Percentiles rank a stretch among this genome's conserved stretches.
These are phyloP conservation scores for Ophiostoma triangulosporum DNA, from an alignment of 2,329 filamentous ascomycete genomes.

Conservation along the genomic window DNA sequence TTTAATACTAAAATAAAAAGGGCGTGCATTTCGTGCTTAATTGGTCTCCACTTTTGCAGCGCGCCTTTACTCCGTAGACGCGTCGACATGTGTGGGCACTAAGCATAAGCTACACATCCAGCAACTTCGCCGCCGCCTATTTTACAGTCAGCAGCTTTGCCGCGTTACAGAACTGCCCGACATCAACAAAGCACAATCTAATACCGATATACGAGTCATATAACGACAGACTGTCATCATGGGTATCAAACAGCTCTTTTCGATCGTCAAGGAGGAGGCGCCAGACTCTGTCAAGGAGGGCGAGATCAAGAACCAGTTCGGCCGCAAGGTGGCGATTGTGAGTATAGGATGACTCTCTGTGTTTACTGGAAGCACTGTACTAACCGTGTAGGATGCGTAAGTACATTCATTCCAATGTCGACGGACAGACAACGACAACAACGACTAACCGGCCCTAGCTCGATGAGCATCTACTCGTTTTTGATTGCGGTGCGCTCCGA, in stretches of 20 bases:
- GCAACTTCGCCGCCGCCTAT: background rate
- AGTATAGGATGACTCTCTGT: conserved; percentile 22
- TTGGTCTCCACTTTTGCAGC: background rate
- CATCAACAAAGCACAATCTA: background rate
- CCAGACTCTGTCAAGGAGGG: conserved; percentile 93
- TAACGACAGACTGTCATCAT: conserved; percentile 26
- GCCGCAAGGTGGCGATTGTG: conserved; percentile 94
- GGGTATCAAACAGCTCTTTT: conserved; percentile 61
- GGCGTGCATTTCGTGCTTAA: background rate
- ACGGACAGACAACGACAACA: background rate
- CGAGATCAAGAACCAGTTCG: conserved; percentile 98
- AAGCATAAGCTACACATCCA: background rate
- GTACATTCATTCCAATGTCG: background rate
- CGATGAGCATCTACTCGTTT: conserved; percentile 99
- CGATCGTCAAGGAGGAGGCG: conserved; percentile 79
- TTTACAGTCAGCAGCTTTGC: background rate
- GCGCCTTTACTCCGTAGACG: background rate
- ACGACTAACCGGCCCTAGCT: conserved; percentile 46
- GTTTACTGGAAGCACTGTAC: background rate
- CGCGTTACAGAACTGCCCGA: background rate
- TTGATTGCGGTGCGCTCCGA: conserved; percentile 94
- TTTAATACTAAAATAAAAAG: background rate
- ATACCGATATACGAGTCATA: background rate
- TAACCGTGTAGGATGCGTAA: conserved; percentile 13
- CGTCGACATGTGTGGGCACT: background rate